Base-by-base conservation (phyloP, 768 basidiomycete genomes). In the Sporobolomyces pararoseus region DNA sequence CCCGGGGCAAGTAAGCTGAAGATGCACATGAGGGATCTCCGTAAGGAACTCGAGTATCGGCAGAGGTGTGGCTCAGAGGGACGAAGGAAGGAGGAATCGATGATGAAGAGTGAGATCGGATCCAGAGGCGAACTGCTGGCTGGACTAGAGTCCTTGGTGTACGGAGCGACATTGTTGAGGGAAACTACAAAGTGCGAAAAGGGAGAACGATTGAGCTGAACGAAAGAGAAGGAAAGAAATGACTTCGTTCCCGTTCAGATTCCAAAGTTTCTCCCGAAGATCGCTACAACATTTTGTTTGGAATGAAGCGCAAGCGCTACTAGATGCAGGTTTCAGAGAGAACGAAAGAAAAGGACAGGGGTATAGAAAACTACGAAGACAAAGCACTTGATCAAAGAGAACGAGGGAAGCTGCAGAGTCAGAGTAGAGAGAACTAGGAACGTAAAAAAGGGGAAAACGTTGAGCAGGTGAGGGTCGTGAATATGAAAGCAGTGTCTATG, bases 21-120 rank as follows among this genome's bases (percentile, higher is more conserved):
- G 72, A 74, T 4, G 65, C 70, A 35, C 31, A 47, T 2, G 64
- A 0, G 0, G 67, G 61, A 35, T 61, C 52, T 50, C 58, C 72
- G 58, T 74, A 69, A 25, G 69, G 66, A 17, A 68, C 42, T 0
- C 63, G 27, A 34, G 71, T 71, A 60, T 67, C 62, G 66, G 74
- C 74, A 2, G 71, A 68, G 34, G 74, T 70, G 49, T 60, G 29
- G 49, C 60, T 67, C 4, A 19, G 9, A 10, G 70, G 66, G 27
- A 60, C 60, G 70, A 71, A 67, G 31, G 53, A 39, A 4, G 59
- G 69, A 17, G 69, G 52, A 3, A 42, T 47, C 25, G 65, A 34
- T 61, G 62, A 58, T 44, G 69, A 50, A 19, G 64, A 62, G 60
- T 70, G 69, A 9, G 51, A 7, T 16, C 69, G 69, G 7, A 59